Evolutionary conservation across 371 early-diverging fungal species (phyloP).

Genomic region (Entomophthora muscae): DNA sequence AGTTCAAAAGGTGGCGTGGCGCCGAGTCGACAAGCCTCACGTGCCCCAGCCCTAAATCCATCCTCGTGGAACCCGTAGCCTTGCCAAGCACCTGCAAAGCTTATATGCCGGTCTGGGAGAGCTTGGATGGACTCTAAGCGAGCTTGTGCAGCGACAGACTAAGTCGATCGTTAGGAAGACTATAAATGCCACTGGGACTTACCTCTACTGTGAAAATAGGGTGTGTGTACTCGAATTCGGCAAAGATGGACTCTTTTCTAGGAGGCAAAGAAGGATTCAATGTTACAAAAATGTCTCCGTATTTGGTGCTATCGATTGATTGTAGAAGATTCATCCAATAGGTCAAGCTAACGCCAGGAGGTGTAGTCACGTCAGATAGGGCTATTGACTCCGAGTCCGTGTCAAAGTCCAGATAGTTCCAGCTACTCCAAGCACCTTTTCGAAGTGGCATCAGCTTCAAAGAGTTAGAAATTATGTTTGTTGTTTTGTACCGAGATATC

Average conservation of each 20-base stretch:
- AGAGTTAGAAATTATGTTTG: conserved; percentile 8
- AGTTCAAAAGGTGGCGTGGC: conserved; percentile 31
- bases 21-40: conserved; percentile 26
- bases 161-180: neutral
- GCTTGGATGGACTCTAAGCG: conserved; percentile 12
- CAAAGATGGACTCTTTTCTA: conserved; percentile 15
- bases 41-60: conserved; percentile 30
- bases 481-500: conserved; percentile 11
- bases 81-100: conserved; percentile 36
- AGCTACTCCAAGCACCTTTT: conserved; percentile 24
- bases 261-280: conserved; percentile 34
- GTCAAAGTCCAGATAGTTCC: conserved; percentile 28
- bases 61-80: conserved; percentile 49
- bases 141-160: conserved; percentile 11
- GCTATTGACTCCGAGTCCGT: neutral
- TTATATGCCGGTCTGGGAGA: conserved; percentile 11
- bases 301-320: conserved; percentile 17
- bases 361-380: neutral
- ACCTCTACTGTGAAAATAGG: conserved; percentile 19
- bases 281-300: conserved; percentile 32
- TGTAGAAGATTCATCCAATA: conserved; percentile 48
- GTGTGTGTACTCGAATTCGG: conserved; percentile 25
- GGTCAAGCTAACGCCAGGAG: conserved; percentile 20
- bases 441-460: conserved; percentile 30
- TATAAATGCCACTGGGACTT: no score